These are phyloP conservation scores for Tylopilus subfusipes DNA, from an alignment of 768 basidiomycete species.

Conservation along the genomic window DNA sequence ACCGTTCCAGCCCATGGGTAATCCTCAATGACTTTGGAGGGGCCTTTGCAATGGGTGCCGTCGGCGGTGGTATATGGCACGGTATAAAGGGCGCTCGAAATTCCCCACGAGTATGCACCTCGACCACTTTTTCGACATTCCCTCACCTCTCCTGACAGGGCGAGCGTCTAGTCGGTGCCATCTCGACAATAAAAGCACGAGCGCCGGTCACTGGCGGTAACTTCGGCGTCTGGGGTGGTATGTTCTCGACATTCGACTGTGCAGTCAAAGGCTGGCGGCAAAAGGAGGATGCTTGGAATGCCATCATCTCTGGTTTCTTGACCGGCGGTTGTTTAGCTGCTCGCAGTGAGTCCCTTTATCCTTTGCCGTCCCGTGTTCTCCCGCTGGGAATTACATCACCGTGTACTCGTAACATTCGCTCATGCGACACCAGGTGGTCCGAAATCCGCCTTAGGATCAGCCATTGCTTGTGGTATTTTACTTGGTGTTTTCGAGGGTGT, in stretches of 20 bases:
- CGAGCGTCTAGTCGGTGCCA: slow-evolving; percentile 88
- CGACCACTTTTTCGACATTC: neutral
- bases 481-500: slow-evolving; percentile 95
- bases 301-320: slow-evolving; percentile 97
- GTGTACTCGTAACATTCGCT: slow-evolving; percentile 1
- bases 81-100: slow-evolving; percentile 97
- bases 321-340: slow-evolving; percentile 95
- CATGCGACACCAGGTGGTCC: slow-evolving; percentile 69
- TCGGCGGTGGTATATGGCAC: slow-evolving; percentile 98
- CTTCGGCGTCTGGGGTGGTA: slow-evolving; percentile 94
- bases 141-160: slow-evolving; percentile 51
- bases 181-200: slow-evolving; percentile 95
- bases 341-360: slow-evolving; percentile 63
- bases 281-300: slow-evolving; percentile 99
- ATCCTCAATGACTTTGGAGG: slow-evolving; percentile 98
- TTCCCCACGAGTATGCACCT: slow-evolving; percentile 75
- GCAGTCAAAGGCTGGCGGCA: slow-evolving; percentile 95
- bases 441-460: slow-evolving; percentile 85
- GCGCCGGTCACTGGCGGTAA: slow-evolving; percentile 98
- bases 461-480: slow-evolving; percentile 92
- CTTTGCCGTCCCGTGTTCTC: neutral
- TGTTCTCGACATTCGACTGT: slow-evolving; percentile 99
- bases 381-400: neutral
- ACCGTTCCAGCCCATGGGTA: slow-evolving; percentile 80
- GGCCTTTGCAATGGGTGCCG: slow-evolving; percentile 96